Evolutionary conservation across 2,329 filamentous ascomycete genomes (phyloP).

Genomic region (Neurospora sp.): DNA sequence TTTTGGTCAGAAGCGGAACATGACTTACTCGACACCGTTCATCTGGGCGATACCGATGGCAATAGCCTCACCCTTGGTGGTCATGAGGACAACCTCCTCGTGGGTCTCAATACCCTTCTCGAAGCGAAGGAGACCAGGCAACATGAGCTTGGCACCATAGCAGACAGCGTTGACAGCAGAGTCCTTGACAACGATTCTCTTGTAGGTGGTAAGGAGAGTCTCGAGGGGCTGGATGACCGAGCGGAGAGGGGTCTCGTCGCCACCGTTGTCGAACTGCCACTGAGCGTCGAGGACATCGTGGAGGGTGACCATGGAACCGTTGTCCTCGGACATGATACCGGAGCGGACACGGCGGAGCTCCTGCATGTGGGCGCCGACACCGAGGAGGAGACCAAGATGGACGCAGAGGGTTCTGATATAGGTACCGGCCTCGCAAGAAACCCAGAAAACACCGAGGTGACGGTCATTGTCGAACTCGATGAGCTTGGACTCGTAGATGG

Average conservation of each 20-base stretch:
- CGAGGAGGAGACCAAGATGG: conserved; percentile 64
- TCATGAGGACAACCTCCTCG: conserved; percentile 96
- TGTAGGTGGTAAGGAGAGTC: conserved; percentile 84
- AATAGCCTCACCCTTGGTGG: conserved; percentile 97
- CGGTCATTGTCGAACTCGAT: conserved; percentile 98
- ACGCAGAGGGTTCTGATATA: conserved; percentile 98
- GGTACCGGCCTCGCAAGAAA: conserved; percentile 95
- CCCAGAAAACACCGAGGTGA: conserved; percentile 97
- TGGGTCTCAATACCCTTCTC: conserved; percentile 86
- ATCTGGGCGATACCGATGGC: conserved; percentile 94
- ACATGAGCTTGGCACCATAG: conserved; percentile 98
- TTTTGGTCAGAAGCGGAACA: not conserved
- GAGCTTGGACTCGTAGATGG: conserved; percentile 94
- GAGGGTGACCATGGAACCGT: conserved; percentile 50
- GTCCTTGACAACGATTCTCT: conserved; percentile 96
- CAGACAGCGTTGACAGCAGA: conserved; percentile 93
- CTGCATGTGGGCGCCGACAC: conserved; percentile 59
- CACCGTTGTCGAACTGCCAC: conserved; percentile 91
- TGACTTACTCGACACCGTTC: conserved; percentile 70
- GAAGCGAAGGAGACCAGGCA: conserved; percentile 88
- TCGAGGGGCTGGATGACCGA: conserved; percentile 87
- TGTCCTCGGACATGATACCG: conserved; percentile 18
- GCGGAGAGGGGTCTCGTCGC: conserved; percentile 87
- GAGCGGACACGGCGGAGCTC: conserved; percentile 19
- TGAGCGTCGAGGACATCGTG: conserved; percentile 95